These are phyloP conservation scores for Apiotrichum akiyoshidainum DNA, from an alignment of 1,284 basidiomycete genomes.

Conservation along the genomic window DNA sequence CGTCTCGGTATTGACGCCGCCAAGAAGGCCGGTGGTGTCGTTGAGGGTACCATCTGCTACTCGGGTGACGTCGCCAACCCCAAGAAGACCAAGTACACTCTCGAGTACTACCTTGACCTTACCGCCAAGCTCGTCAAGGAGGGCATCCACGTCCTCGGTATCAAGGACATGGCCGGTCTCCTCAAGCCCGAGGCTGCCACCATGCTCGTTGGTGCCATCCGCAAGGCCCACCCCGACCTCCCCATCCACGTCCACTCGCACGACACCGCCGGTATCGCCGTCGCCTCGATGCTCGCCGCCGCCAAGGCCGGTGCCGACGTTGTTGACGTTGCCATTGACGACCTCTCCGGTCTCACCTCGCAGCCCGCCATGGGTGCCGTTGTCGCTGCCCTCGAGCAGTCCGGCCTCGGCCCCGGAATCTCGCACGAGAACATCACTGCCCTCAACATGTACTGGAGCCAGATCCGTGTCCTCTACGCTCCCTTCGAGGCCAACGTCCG, in stretches of 20 bases:
- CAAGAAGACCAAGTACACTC: slow-evolving; percentile 95
- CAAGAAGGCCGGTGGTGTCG: slow-evolving; percentile 98
- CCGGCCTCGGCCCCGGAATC: slow-evolving; percentile 89
- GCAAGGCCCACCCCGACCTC: slow-evolving; percentile 93
- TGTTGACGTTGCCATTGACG: slow-evolving; percentile 97
- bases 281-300: slow-evolving; percentile 92
- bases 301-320: slow-evolving; percentile 97
- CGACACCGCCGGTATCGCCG: slow-evolving; percentile 97
- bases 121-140: slow-evolving; percentile 89
- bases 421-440: slow-evolving; percentile 96
- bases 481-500: slow-evolving; percentile 99
- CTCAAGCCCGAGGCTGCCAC: slow-evolving; percentile 92
- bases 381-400: slow-evolving; percentile 92
- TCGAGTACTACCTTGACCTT: slow-evolving; percentile 97
- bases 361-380: slow-evolving; percentile 99
- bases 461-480: slow-evolving; percentile 89
- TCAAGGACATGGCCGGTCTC: slow-evolving; percentile 99
- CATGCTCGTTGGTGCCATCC: slow-evolving; percentile 89
- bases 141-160: slow-evolving; percentile 94
- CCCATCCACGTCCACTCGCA: slow-evolving; percentile 99
- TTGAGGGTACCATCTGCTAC: slow-evolving; percentile 97
- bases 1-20: slow-evolving; percentile 96
- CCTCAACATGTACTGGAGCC: slow-evolving; percentile 97
- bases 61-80: slow-evolving; percentile 95
- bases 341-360: slow-evolving; percentile 97